Evolutionary conservation across 108 stramenopile species (phyloP).

Genomic region (Pseudonitzschia multiseries): DNA sequence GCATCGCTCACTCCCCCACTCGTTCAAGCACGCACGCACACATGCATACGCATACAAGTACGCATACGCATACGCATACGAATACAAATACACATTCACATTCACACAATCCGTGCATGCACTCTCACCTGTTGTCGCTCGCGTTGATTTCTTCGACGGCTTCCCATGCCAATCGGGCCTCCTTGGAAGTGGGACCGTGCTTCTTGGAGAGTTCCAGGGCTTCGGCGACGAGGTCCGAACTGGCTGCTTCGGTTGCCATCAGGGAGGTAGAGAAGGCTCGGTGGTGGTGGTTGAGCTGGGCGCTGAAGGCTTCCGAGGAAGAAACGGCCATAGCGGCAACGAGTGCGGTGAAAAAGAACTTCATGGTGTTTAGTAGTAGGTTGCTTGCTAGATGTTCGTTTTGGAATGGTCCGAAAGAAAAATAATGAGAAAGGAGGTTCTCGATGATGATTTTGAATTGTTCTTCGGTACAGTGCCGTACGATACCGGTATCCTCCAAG

Average conservation of each 20-base stretch:
- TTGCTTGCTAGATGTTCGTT: neutral
- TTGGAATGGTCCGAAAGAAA: too few species aligned
- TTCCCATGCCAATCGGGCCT: constrained; percentile 84
- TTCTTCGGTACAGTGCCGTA: too few species aligned
- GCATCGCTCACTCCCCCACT: too few species aligned
- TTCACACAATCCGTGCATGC: too few species aligned
- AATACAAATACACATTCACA: too few species aligned
- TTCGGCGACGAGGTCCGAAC: constrained; percentile 49
- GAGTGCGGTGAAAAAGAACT: neutral
- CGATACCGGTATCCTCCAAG: too few species aligned
- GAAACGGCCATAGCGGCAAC: neutral
- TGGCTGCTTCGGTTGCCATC: neutral
- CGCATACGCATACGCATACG: too few species aligned
- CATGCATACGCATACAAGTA: too few species aligned
- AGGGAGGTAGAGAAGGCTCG: neutral
- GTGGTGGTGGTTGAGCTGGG: neutral
- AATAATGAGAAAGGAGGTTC: neutral
- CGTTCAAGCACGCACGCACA: too few species aligned
- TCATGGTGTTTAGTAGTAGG: neutral
- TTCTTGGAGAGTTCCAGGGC: constrained; percentile 68
- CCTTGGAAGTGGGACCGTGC: constrained; percentile 53
- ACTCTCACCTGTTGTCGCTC: constrained; percentile 70
- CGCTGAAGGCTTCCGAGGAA: neutral
- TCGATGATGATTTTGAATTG: neutral
- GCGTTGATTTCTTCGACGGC: constrained; percentile 79